Evolutionary conservation across 768 basidiomycete species (phyloP).

Genomic region (Boletus subcaerulescens): DNA sequence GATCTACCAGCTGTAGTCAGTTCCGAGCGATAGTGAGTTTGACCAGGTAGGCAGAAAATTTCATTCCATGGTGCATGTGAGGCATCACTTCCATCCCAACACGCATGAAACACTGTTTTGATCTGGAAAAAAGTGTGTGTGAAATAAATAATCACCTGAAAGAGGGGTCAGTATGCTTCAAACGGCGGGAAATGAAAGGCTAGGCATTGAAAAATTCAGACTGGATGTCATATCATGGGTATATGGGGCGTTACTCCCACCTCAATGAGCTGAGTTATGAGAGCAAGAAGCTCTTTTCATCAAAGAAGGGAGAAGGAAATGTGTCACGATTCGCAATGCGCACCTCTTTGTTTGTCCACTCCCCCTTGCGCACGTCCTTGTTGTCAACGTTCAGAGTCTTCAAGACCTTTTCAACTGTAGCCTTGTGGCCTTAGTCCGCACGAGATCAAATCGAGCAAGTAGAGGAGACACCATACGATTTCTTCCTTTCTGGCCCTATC

Average conservation of each 20-base stretch:
- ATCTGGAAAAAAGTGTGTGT: constrained; percentile 28
- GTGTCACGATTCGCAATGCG: constrained; percentile 22
- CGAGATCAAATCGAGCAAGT: neutral
- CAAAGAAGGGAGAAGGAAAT: constrained; percentile 23
- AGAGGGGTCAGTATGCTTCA: constrained; percentile 4
- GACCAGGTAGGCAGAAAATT: neutral
- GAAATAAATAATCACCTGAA: constrained; percentile 21
- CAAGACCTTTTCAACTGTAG: constrained; percentile 80
- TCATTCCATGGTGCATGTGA: constrained; percentile 39
- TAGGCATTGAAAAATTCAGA: constrained; percentile 36
- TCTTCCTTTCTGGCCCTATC: constrained; percentile 98
- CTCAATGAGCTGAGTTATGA: constrained; percentile 96
- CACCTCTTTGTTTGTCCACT: constrained; percentile 98
- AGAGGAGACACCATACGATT: constrained; percentile 52
- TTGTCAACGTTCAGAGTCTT: constrained; percentile 74
- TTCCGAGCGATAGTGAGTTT: neutral
- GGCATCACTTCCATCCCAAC: constrained; percentile 83
- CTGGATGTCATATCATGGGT: constrained; percentile 59
- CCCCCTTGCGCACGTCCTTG: constrained; percentile 89
- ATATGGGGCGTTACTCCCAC: constrained; percentile 87
- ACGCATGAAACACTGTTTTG: constrained; percentile 67
- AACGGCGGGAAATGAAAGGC: neutral
- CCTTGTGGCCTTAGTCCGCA: constrained; percentile 42
- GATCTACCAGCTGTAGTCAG: constrained; percentile 49
- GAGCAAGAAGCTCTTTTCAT: constrained; percentile 82